Conservation (phyloP, 2,329 filamentous ascomycete genomes). For the Botrytis hyacinthi region DNA sequence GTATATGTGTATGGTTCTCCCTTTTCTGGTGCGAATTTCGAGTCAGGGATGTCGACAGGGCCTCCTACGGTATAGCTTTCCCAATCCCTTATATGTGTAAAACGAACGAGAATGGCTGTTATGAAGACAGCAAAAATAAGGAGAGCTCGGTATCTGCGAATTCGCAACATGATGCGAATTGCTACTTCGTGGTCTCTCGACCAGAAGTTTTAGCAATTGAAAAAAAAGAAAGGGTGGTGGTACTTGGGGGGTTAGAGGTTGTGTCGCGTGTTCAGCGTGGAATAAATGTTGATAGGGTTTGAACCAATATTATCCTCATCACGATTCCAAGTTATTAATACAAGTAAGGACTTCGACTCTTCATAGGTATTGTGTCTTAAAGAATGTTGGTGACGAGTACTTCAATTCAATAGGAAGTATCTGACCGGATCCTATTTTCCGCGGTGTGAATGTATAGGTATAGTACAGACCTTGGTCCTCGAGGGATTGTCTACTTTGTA, state of each 20-base stretch:
- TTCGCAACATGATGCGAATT: slow-evolving; percentile 50
- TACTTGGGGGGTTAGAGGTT: not conserved
- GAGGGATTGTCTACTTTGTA: not conserved
- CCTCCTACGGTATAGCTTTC: slow-evolving; percentile 20
- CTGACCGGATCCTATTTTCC: not conserved
- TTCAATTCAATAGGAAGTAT: not conserved
- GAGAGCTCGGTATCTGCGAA: slow-evolving; percentile 61
- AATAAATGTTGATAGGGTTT: slow-evolving; percentile 6
- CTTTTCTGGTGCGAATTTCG: slow-evolving; percentile 15
- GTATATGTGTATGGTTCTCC: not conserved
- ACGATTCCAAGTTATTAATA: slow-evolving; percentile 2
- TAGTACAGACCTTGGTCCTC: not conserved
- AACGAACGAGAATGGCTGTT: slow-evolving; percentile 28
- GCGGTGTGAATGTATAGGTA: not conserved
- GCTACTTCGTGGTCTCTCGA: slow-evolving; percentile 17
- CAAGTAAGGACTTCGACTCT: not conserved
- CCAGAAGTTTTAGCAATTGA: slow-evolving; percentile 6
- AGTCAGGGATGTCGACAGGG: slow-evolving; percentile 16
- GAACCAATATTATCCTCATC: slow-evolving; percentile 14
- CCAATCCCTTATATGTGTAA: slow-evolving; percentile 26
- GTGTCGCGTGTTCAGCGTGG: slow-evolving; percentile 13
- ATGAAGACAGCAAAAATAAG: slow-evolving; percentile 28
- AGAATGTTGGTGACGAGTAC: not conserved
- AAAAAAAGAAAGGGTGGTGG: not conserved
- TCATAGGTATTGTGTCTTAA: not conserved